phyloP scores from a whole-genome alignment of 1,284 basidiomycete species.

The Bondarzewia mesenterica region DNA sequence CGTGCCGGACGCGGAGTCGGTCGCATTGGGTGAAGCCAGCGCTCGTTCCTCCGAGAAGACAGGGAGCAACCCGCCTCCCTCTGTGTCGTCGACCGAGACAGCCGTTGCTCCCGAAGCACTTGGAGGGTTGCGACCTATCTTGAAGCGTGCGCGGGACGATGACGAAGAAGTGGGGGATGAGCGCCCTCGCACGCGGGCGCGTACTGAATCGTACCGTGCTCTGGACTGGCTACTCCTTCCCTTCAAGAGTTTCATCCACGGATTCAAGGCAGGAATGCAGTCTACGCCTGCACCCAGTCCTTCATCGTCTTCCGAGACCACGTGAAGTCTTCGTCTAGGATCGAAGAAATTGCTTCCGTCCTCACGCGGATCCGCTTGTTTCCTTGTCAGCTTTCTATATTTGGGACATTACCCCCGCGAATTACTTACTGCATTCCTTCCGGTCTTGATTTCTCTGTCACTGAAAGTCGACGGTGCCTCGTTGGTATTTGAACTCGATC shows the following conservation, averaged over 20 bases:
- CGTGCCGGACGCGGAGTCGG: neutral
- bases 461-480: no score
- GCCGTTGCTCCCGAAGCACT: constrained; percentile 23
- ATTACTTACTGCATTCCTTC: no score
- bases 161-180: constrained; percentile 26
- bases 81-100: constrained; percentile 35
- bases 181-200: constrained; percentile 34
- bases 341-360: neutral
- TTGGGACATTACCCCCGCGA: neutral
- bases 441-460: no score
- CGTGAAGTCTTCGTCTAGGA: neutral
- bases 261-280: constrained; percentile 52
- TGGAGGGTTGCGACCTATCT: constrained; percentile 14
- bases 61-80: constrained; percentile 24
- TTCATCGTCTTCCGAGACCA: constrained; percentile 2
- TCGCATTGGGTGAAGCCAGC: constrained; percentile 2
- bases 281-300: neutral
- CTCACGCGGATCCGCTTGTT: no score
- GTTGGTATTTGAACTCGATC: no score
- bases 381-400: neutral
- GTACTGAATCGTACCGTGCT: constrained; percentile 34
- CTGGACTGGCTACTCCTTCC: constrained; percentile 48
- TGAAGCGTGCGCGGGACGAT: constrained; percentile 40
- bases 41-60: constrained; percentile 11
- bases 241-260: constrained; percentile 52